Evolutionary conservation across 371 early-diverging fungal genomes (phyloP).

Genomic region (Lichtheimia hyalospora): DNA sequence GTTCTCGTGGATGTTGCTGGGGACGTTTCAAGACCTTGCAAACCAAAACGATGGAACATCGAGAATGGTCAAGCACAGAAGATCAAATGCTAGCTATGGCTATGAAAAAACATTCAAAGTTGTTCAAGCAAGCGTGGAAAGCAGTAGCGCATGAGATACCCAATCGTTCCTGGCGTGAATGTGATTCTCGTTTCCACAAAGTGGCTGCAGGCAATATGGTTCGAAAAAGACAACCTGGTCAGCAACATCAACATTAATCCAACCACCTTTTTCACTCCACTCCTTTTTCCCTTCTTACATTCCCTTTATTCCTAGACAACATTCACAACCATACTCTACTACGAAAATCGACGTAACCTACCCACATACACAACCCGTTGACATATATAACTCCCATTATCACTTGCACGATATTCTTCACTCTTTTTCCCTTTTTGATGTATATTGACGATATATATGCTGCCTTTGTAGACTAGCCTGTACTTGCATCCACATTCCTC

Average conservation of each 20-base stretch:
- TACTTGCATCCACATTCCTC: too few species aligned
- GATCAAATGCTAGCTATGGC: slow-evolving; percentile 27
- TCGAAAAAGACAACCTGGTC: slow-evolving; percentile 13
- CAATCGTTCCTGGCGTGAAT: slow-evolving; percentile 38
- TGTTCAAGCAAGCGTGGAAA: slow-evolving; percentile 49
- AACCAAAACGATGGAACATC: slow-evolving; percentile 27
- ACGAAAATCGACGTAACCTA: neutral
- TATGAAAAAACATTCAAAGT: slow-evolving; percentile 30
- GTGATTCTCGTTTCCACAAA: slow-evolving; percentile 30
- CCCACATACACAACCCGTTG: slow-evolving; percentile 13
- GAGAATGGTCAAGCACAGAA: slow-evolving; percentile 30
- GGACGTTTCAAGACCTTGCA: slow-evolving; percentile 44
- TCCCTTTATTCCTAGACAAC: too few species aligned
- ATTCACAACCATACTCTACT: neutral
- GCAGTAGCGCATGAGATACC: slow-evolving; percentile 34
- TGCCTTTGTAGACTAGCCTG: too few species aligned
- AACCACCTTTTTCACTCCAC: neutral
- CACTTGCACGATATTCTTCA: too few species aligned
- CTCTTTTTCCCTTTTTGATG: too few species aligned
- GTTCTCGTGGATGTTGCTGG: slow-evolving; percentile 48
- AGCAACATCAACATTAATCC: neutral
- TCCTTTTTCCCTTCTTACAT: neutral
- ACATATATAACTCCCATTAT: neutral
- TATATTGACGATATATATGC: too few species aligned
- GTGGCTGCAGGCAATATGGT: slow-evolving; percentile 15